Percentiles rank a stretch among this genome's conserved stretches.
These are phyloP conservation scores for Gypsophila paniculata DNA, from an alignment of 179 eudicot genomes.

Conservation along the genomic window DNA sequence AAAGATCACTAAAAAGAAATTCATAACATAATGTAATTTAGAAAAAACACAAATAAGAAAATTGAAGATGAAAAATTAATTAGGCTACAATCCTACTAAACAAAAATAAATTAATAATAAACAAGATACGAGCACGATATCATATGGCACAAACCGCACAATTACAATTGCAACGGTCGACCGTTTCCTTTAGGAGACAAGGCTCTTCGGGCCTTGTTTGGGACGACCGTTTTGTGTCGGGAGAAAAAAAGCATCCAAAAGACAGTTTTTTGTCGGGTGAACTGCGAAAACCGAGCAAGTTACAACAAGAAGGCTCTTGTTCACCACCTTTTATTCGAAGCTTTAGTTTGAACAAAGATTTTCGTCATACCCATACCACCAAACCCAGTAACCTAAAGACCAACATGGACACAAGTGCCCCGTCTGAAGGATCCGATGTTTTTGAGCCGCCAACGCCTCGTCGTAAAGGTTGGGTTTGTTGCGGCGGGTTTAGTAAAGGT, in stretches of 20 bases:
- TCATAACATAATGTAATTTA: too few species aligned
- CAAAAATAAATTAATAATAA: too few species aligned
- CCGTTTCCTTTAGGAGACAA: conserved; percentile 31
- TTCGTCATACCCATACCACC: neutral
- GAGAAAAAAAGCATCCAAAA: neutral
- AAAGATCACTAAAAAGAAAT: too few species aligned
- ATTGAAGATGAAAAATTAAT: too few species aligned
- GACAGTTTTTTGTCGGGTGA: neutral
- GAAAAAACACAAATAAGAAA: too few species aligned
- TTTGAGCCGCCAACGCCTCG: neutral
- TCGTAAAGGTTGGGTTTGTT: conserved; percentile 2
- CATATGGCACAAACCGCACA: conserved; percentile 27
- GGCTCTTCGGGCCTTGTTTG: conserved; percentile 35
- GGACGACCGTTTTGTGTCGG: conserved; percentile 22
- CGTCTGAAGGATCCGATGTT: neutral
- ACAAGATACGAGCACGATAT: too few species aligned
- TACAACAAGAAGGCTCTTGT: neutral
- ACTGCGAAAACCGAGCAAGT: neutral
- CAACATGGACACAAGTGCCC: neutral
- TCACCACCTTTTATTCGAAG: neutral
- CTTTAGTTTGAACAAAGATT: neutral
- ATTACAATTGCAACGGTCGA: conserved; percentile 27
- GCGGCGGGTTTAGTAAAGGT: neutral
- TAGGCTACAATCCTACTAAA: too few species aligned
- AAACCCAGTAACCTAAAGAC: neutral